Base-by-base conservation (phyloP, 805 yeast species). In the Lachancea dasiensis region DNA sequence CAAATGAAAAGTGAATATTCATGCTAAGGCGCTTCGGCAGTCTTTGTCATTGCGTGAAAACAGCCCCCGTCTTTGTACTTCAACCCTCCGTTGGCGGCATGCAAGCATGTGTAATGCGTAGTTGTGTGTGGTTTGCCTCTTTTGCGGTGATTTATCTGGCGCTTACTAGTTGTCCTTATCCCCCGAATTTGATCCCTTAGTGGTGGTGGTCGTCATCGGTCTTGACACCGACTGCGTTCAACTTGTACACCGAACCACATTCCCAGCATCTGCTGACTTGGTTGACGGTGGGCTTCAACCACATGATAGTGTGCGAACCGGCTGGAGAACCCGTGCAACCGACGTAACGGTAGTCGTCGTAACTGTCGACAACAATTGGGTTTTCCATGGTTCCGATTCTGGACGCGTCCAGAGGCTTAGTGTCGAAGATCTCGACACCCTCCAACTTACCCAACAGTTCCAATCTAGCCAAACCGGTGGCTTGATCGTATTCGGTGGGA, bases 291-390 rank as follows among this genome's bases (percentile, higher is more conserved):
- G 94, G 94, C 67, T 79, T 80, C 71, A 89, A 76, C 96, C 97
- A 90, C 81, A 79, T 77, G 50, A 86, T 77, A 56, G 77, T 80
- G 69, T 89, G 97, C 50, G 92, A 81, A 48, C 85, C 95, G 42
- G 87, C 94, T 59, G 95, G 96, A 51, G 85, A 76, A 60, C 98
- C 98, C 49, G 94, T 82, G 73, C 98, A 92, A 48, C 97, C 98
- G 58, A 92, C 89, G 63, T 86, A 90, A 73, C 97, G 84, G 74
- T 77, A 79, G 54, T 85, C 86, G 63, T 87, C 89, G 66, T 85
- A 89, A 40, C 95, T 79, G 62, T 94, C 95, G 42, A 92, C 79
- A 45, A 86, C 51, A 64, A 81, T 81, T 56, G 98, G 98, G 65
- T 90, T 86, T 44, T 73, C 75, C 66, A 86, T 72, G 54, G 97